Evolutionary conservation across 495 filamentous ascomycete species (phyloP).

Genomic region (Talaromyces nanjingensis): DNA sequence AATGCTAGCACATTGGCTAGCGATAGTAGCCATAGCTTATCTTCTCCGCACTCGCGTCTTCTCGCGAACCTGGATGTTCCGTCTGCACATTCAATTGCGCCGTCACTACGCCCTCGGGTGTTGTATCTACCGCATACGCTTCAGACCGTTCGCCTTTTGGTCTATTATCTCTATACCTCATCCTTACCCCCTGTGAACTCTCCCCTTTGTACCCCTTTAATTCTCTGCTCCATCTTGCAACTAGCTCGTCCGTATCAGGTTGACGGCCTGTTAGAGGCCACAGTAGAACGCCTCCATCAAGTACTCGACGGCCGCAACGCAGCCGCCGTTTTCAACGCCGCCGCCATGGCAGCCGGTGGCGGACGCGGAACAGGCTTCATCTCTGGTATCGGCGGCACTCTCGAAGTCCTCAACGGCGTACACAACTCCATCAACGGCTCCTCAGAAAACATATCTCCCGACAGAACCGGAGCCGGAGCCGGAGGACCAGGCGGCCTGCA

Average conservation of each 20-base stretch:
- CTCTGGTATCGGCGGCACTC: slow-evolving; percentile 35
- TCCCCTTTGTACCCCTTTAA: slow-evolving; percentile 85
- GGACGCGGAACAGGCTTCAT: slow-evolving; percentile 59
- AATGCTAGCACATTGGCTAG: slow-evolving; percentile 47
- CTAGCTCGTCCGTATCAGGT: slow-evolving; percentile 88
- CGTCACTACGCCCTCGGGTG: slow-evolving; percentile 69
- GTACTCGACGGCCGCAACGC: slow-evolving; percentile 89
- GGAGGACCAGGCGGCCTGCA: slow-evolving; percentile 17
- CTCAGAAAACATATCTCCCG: not conserved
- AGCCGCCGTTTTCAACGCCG: slow-evolving; percentile 95
- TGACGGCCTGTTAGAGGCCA: slow-evolving; percentile 84
- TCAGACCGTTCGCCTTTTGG: slow-evolving; percentile 76
- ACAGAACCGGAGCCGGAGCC: slow-evolving; percentile 18
- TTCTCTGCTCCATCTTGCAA: slow-evolving; percentile 90
- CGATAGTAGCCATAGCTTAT: slow-evolving; percentile 23
- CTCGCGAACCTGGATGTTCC: slow-evolving; percentile 37
- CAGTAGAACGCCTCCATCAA: slow-evolving; percentile 84
- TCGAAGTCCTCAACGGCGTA: slow-evolving; percentile 36
- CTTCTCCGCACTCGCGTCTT: slow-evolving; percentile 38
- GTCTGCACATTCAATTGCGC: slow-evolving; percentile 49
- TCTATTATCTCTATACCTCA: slow-evolving; percentile 90
- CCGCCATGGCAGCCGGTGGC: slow-evolving; percentile 94
- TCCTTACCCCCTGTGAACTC: slow-evolving; percentile 68
- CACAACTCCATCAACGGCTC: slow-evolving; percentile 12
- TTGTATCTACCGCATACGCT: slow-evolving; percentile 90